Base-by-base conservation (phyloP, 768 basidiomycete genomes). In the Hirschioporus abietinus region DNA sequence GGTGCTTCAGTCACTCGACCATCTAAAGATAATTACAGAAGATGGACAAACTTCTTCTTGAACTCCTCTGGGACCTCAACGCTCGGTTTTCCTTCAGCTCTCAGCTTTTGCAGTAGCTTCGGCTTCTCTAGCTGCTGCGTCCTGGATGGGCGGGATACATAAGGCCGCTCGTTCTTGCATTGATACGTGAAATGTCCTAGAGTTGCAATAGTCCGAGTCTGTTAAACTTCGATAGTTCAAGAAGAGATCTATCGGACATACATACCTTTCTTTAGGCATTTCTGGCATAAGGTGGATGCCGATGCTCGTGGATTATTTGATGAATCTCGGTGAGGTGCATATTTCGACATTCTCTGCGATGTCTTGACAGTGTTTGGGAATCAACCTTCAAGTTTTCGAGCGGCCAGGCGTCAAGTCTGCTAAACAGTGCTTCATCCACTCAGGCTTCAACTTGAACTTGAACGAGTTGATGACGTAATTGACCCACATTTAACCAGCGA, bases 61-160 rank as follows among this genome's bases (percentile, higher is more conserved):
- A 97, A 96, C 76, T 97, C 95, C 68, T 95, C 94, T 4, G 95
- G 95, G 12, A 95, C 86, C 68, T 93, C 92, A 0, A 93, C 88
- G 20, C 86, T 87, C 3, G 93, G 92, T 70, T 88, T 87, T 10
- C 89, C 89, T 8, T 88, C 86, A 0, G 82, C 79, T 75, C 86
- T 89, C 52, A 90, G 76, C 75, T 92, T 92, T 3, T 87, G 83
- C 8, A 90, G 78, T 1, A 86, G 63, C 25, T 77, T 81, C 2
- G 93, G 93, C 65, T 93, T 92, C 71, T 94, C 90, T 18, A 98
- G 84, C 75, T 89, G 87, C 71, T 95, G 85, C 1, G 93, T 93
- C 58, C 95, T 86, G 36, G 93, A 95, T 1, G 95, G 95, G n/a
- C 96, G 84, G 12, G 92, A 86, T 57, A 93, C 81, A 75, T 97